Evolutionary conservation across 495 filamentous ascomycete species (phyloP).

Genomic region (Talaromyces borbonicus): DNA sequence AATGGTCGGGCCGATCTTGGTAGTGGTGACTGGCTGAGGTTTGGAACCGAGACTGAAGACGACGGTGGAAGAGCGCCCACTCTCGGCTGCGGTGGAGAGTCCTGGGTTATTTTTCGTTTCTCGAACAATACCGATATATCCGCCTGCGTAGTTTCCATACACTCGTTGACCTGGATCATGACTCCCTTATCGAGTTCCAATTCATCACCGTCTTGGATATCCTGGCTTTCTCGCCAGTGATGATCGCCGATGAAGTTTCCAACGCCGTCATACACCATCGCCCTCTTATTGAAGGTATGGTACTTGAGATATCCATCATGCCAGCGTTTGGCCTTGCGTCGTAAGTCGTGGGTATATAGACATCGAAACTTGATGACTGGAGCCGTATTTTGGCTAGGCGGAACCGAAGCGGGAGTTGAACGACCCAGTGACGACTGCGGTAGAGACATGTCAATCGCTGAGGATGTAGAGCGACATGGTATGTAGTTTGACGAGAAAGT

Average conservation of each 20-base stretch:
- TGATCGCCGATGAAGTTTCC: conserved; percentile 77
- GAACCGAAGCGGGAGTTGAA: background rate
- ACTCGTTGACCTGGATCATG: conserved; percentile 71
- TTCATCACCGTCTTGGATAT: conserved; percentile 69
- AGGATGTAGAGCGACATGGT: background rate
- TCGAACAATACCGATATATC: conserved; percentile 66
- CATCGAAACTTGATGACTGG: conserved; percentile 71
- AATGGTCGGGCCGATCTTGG: conserved; percentile 30
- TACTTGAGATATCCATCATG: conserved; percentile 82
- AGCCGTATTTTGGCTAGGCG: conserved; percentile 54
- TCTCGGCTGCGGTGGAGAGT: conserved; percentile 3
- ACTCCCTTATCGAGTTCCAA: conserved; percentile 66
- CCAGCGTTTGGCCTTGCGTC: conserved; percentile 83
- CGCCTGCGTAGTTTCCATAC: conserved; percentile 58
- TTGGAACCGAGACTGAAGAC: conserved; percentile 18
- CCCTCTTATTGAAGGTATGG: conserved; percentile 83
- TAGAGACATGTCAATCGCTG: conserved; percentile 5
- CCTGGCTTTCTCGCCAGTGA: conserved; percentile 61
- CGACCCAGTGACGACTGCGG: conserved; percentile 2
- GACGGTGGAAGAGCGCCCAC: conserved; percentile 13
- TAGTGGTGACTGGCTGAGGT: conserved; percentile 19
- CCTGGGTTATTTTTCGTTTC: conserved; percentile 37
- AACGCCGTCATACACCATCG: conserved; percentile 81
- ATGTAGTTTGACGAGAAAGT: background rate
- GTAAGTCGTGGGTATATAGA: conserved; percentile 76